These are phyloP conservation scores for Apiospora saccharicola DNA, from an alignment of 2,329 filamentous ascomycete genomes.

Conservation along the genomic window DNA sequence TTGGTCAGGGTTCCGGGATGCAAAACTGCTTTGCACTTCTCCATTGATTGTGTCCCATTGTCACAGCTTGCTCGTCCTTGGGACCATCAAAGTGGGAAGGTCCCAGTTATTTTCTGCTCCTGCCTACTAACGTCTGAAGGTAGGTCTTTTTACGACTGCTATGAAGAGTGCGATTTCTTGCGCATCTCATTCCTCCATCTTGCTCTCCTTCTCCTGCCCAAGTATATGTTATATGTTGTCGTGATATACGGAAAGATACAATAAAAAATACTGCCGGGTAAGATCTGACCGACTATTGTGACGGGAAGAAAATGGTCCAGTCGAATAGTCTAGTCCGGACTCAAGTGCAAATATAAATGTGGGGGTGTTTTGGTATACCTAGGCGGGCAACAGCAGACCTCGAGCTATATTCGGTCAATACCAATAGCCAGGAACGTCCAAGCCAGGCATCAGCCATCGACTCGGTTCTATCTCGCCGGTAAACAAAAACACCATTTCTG, in stretches of 20 bases:
- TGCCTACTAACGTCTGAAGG: background rate
- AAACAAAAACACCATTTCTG: background rate
- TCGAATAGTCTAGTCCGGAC: constrained; percentile 10
- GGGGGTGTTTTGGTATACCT: constrained; percentile 1
- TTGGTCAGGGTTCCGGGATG: constrained; percentile 23
- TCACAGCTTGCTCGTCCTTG: constrained; percentile 18
- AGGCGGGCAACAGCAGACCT: background rate
- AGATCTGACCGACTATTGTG: background rate
- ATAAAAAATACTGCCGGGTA: background rate
- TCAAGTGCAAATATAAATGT: constrained; percentile 16
- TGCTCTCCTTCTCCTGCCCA: background rate
- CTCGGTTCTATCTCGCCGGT: background rate
- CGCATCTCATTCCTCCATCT: background rate
- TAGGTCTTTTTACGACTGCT: background rate
- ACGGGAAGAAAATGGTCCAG: background rate
- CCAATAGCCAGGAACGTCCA: background rate
- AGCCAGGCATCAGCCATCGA: background rate
- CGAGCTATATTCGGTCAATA: background rate
- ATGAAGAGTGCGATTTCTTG: background rate
- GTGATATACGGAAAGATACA: background rate
- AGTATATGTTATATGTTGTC: background rate
- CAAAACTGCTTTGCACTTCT: constrained; percentile 13
- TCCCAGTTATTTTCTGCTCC: background rate
- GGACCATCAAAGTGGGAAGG: constrained; percentile 11
- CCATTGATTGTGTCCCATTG: constrained; percentile 19